Conservation (phyloP, 345 rosid genomes). For the Pseudoturritis turrita region DNA sequence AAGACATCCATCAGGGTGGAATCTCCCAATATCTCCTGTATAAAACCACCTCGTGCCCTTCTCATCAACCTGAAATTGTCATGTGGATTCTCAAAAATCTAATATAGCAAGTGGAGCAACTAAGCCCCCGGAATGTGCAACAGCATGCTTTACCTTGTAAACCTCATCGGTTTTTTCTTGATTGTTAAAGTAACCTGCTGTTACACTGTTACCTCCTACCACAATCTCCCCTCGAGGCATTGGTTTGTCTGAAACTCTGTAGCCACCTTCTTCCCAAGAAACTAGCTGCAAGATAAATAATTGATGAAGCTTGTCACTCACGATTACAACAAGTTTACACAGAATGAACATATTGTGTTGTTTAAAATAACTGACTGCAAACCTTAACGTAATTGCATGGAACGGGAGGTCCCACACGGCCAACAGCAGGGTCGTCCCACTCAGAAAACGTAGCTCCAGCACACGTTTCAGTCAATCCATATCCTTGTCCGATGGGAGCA, state of each 20-base stretch:
- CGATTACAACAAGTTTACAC: not conserved
- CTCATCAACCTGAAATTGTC: slow-evolving; percentile 66
- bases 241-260: slow-evolving; percentile 61
- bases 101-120: not conserved
- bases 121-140: not conserved
- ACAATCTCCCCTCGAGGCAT: slow-evolving; percentile 96
- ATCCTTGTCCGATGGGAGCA: slow-evolving; percentile 83
- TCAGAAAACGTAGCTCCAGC: slow-evolving; percentile 90
- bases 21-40: slow-evolving; percentile 78
- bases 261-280: slow-evolving; percentile 91
- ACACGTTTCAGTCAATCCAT: slow-evolving; percentile 93
- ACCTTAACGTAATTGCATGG: slow-evolving; percentile 83
- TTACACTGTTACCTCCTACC: slow-evolving; percentile 72
- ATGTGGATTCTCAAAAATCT: not conserved
- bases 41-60: slow-evolving; percentile 83
- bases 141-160: slow-evolving; percentile 54
- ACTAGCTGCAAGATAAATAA: slow-evolving; percentile 57
- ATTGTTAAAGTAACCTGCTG: slow-evolving; percentile 79
- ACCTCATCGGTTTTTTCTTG: slow-evolving; percentile 69
- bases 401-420: slow-evolving; percentile 91
- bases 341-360: not conserved
- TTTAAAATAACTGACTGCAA: not conserved
- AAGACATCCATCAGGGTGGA: slow-evolving; percentile 89
- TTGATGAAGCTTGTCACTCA: not conserved
- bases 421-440: slow-evolving; percentile 65